Base-by-base conservation (phyloP, 192 early-diverging fungal genomes). In the Chytriomyces confervae region DNA sequence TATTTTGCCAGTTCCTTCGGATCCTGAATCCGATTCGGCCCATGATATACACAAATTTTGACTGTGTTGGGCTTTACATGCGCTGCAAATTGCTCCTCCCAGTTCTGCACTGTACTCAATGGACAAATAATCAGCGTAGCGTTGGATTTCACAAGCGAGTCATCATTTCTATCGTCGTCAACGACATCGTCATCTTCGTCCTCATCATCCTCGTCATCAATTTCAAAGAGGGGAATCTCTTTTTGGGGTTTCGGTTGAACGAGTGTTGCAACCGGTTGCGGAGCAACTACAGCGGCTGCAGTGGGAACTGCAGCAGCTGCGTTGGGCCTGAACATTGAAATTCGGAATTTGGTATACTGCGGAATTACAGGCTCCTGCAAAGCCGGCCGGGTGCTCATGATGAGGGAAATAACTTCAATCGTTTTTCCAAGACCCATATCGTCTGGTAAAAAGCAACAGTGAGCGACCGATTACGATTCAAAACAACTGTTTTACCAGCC, bases 41-140 rank as follows among this genome's bases (percentile, higher is more conserved):
- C 93, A 71, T 94, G 92, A 80, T 91, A 92, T 5, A 91, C 84
- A 20, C 85, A 80, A 10, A 92, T 83, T 8, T 73, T 78, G 50
- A 93, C 64, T 1, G 62, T 23, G 23, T 80, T 75, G 0, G 77
- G 18, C 23, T 66, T 65, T 9, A 86, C 81, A 69, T 92, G 92
- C 10, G 77, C 74, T 43, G 13, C 65, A 23, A 93, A 78, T 79
- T 94, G 92, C 50, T 91, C 89, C 77, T 91, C 91, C 93, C 93
- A 94, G 78, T 94, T 92, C 16, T 85, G 80, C 61, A 94, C 84
- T 7, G 89, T 91, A 16, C 88, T 89, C 27, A 94, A 84, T 18
- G 93, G 93, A 51, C 90, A 92, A 8, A 94, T 81, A 57, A 94
- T 90, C 49, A 94, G 80, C 7, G 92, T 94, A 18, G 87, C 83